These are phyloP conservation scores for Globisporangium camurandrum DNA, from an alignment of 352 stramenopile species.

Conservation along the genomic window DNA sequence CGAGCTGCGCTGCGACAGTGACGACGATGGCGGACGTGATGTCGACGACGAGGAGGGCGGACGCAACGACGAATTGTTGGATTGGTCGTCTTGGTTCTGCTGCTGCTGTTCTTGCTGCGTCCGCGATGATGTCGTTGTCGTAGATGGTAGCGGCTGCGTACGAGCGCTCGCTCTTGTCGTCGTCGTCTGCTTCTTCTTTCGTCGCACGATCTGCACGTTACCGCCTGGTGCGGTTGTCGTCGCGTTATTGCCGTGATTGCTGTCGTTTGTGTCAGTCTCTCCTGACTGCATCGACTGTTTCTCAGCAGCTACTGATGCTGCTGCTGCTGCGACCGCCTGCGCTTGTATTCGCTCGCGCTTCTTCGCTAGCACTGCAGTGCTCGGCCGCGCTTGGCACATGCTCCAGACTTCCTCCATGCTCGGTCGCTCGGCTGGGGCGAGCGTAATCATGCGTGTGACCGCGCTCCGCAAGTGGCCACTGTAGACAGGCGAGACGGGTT, in stretches of 20 bases:
- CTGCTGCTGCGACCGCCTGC: neutral
- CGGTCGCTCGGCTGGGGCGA: conserved; percentile 46
- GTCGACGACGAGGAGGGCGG: too few relatives aligned
- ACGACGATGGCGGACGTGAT: too few relatives aligned
- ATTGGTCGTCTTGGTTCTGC: neutral
- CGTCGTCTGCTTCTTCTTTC: neutral
- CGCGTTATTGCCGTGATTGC: neutral
- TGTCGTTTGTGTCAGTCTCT: neutral
- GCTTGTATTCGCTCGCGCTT: conserved; percentile 8
- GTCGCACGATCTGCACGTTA: neutral
- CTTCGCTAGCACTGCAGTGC: conserved; percentile 8
- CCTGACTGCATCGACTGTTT: neutral
- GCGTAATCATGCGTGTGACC: conserved; percentile 67
- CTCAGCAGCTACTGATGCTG: too few relatives aligned
- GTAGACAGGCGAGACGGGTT: conserved; percentile 65
- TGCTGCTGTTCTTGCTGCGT: conserved; percentile 8
- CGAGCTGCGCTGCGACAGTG: conserved; percentile 18
- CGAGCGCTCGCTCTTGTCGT: neutral
- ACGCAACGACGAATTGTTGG: conserved; percentile 16
- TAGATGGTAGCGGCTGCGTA: neutral
- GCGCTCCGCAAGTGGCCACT: conserved; percentile 66
- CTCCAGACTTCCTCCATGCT: conserved; percentile 64
- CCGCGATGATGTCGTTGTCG: neutral
- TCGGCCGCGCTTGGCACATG: conserved; percentile 29
- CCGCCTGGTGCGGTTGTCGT: neutral